These are phyloP conservation scores for Jaenimonas drosophilae DNA, from an alignment of 208 protist species.

Conservation along the genomic window DNA sequence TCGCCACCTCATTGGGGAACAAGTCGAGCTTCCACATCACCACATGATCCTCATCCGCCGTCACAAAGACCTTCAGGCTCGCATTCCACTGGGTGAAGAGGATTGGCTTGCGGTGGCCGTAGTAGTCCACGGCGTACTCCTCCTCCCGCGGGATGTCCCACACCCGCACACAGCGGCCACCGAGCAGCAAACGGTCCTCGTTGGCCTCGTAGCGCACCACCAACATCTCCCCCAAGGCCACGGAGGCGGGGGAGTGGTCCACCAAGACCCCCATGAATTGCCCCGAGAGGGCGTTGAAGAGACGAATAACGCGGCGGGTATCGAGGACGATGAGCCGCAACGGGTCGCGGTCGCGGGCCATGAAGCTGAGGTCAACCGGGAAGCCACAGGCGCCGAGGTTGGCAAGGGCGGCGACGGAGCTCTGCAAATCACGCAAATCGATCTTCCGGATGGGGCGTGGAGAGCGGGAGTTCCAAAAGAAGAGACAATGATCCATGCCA, in stretches of 20 bases:
- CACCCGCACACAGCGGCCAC: conserved; percentile 44
- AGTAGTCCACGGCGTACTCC: conserved; percentile 37
- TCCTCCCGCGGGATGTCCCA: conserved; percentile 44
- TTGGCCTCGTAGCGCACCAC: conserved; percentile 55
- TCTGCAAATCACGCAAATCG: conserved; percentile 40
- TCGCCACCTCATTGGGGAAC: conserved; percentile 3
- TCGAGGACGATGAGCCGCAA: conserved; percentile 62
- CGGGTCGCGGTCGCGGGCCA: conserved; percentile 22
- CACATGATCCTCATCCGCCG: conserved; percentile 57
- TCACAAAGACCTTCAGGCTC: conserved; percentile 39
- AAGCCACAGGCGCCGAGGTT: conserved; percentile 35
- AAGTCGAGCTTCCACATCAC: conserved; percentile 50
- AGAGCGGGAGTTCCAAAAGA: conserved; percentile 52
- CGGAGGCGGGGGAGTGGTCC: conserved; percentile 29
- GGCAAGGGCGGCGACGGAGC: conserved; percentile 6
- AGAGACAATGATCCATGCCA: conserved; percentile 55
- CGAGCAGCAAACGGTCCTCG: conserved; percentile 62
- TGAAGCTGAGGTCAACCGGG: conserved; percentile 68
- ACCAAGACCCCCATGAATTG: conserved; percentile 24
- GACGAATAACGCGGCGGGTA: conserved; percentile 55
- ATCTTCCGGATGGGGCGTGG: conserved; percentile 31
- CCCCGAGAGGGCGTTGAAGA: conserved; percentile 51
- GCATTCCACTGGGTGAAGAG: conserved; percentile 38
- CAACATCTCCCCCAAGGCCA: conserved; percentile 37
- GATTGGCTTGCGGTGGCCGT: conserved; percentile 50